phyloP scores from a whole-genome alignment of 78 protist species.

The Chrysochromulina tobinii region DNA sequence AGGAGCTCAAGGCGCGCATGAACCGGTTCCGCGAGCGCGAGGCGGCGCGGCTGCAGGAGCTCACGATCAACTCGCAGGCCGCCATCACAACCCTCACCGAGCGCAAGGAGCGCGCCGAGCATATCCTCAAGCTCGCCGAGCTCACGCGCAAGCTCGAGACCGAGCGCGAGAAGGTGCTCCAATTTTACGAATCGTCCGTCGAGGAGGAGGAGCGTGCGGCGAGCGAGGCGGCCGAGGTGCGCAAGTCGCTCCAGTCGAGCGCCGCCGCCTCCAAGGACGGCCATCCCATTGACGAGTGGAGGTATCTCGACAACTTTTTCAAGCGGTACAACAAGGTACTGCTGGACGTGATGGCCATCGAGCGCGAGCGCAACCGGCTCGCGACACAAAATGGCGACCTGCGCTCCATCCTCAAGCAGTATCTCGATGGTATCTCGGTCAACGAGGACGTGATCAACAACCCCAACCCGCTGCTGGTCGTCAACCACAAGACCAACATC shows the following conservation, averaged over 20 bases:
- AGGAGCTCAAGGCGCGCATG: slow-evolving; percentile 71
- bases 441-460: slow-evolving; percentile 52
- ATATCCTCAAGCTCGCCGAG: slow-evolving; percentile 59
- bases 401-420: slow-evolving; percentile 59
- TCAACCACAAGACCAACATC: background rate
- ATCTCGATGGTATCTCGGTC: slow-evolving; percentile 74
- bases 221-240: background rate
- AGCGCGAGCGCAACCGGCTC: slow-evolving; percentile 26
- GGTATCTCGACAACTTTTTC: slow-evolving; percentile 38
- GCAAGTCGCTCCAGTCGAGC: background rate
- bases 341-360: slow-evolving; percentile 40
- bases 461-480: too few relatives aligned
- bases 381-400: slow-evolving; percentile 45
- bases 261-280: slow-evolving; percentile 32
- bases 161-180: slow-evolving; percentile 70
- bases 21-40: slow-evolving; percentile 47
- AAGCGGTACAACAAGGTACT: slow-evolving; percentile 56
- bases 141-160: slow-evolving; percentile 70
- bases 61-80: slow-evolving; percentile 24
- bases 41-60: slow-evolving; percentile 41
- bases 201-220: slow-evolving; percentile 1
- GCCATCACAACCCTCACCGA: background rate
- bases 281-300: slow-evolving; percentile 40
- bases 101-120: slow-evolving; percentile 32
- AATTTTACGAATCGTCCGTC: slow-evolving; percentile 3